Evolutionary conservation across 208 protist species (phyloP), one percentile per base, ranked within the genome.

Genomic region (Crithidia fasciculata): DNA sequence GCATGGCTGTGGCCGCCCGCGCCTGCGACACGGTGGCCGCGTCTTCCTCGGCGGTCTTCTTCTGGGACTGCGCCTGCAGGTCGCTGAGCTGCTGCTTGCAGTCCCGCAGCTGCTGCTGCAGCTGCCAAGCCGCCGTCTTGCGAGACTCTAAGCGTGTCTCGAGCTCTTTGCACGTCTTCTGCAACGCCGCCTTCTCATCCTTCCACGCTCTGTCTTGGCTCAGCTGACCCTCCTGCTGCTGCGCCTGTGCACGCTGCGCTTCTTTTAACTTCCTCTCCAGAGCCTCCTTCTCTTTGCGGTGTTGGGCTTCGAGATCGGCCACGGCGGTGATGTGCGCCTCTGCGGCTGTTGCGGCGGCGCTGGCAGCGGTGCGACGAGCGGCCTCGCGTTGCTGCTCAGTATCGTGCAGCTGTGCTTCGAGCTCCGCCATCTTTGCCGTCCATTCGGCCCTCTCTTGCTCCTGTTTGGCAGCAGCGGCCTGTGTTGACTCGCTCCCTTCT

Each of bases 91-190:
- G 59, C 55, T 50, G 67, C 68, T 57, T 74, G 54, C 55, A 59
- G 59, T 71, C 62, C 4, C 72, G 68, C n/a, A 83, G 41, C 52
- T 77, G 69, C 56, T 61, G 65, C 60, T 72, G 77, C 40, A 71
- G 65, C 72, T 78, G 64, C 56, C 58, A 50, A 39, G 57, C 65
- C 12, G 65, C 45, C 40, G 40, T n/a, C 37, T 72, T 72, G 12
- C 59, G 63, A 7, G 9, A 47, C 56, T 82, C 84, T 2, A 83
- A 56, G 15, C 49, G 61, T 41, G 57, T 59, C 57, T 76, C 69
- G 4, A 80, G 70, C 37, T 80, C 78, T 12, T 53, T 71, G 41
- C 67, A 80, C 28, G 28, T 50, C 16, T 65, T 45, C 49, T 66
- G 53, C 10, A 81, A 66, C 8, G 49, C 57, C 10, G 55, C 58